Evolutionary conservation across 2,329 filamentous ascomycete genomes (phyloP).

Genomic region (Herpotrichia juniperi): DNA sequence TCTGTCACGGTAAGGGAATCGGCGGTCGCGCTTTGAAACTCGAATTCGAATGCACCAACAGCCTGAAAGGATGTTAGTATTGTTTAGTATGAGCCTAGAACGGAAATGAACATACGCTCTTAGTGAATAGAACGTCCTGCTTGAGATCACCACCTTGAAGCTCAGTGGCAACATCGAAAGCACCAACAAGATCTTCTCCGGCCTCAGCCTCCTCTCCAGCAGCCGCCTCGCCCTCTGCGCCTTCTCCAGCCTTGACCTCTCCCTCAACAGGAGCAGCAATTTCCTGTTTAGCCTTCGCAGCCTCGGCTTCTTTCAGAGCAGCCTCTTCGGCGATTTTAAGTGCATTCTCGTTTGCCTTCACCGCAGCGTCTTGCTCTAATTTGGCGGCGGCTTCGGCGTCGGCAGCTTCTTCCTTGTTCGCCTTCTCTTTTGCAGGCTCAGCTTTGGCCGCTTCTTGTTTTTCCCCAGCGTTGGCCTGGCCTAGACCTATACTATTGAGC

Average conservation of each 20-base stretch:
- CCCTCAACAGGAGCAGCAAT: neutral
- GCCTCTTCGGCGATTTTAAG: neutral
- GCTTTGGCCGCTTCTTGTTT: neutral
- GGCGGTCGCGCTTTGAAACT: conserved; percentile 21
- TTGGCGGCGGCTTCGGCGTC: too few relatives aligned
- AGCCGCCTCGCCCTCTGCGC: neutral
- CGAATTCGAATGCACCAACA: conserved; percentile 27
- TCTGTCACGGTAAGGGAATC: conserved; percentile 27
- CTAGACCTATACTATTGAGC: neutral
- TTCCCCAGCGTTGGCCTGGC: neutral
- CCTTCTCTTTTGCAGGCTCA: neutral
- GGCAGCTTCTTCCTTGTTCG: neutral
- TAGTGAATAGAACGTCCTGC: conserved; percentile 28
- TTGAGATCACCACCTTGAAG: conserved; percentile 22
- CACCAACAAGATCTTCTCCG: neutral
- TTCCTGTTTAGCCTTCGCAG: neutral
- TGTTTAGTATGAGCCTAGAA: neutral
- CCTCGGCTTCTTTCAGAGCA: neutral
- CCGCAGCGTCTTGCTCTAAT: neutral
- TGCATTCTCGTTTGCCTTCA: neutral
- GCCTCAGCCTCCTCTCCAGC: neutral
- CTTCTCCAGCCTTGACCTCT: neutral
- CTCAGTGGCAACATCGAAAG: conserved; percentile 5
- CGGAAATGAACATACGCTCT: conserved; percentile 13
- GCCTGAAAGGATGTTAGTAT: conserved; percentile 13